Evolutionary conservation across 768 basidiomycete genomes (phyloP), one percentile per base, ranked within the genome.

Genomic region (Lentinula sp.): DNA sequence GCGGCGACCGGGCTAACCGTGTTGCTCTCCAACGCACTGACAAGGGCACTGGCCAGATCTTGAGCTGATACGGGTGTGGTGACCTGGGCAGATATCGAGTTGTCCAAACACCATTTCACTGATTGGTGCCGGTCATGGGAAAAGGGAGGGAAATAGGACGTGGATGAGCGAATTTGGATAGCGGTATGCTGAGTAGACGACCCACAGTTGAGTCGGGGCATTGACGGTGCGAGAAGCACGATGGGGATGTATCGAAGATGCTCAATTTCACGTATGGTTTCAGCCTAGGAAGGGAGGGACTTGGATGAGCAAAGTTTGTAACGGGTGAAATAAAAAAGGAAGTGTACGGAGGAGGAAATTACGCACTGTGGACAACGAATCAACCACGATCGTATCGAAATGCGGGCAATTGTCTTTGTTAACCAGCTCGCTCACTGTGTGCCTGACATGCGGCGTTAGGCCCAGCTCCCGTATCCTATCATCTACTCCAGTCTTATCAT

Each of bases 61-160:
- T 93, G 90, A 1, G 89, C 82, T 10, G 86, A 85, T 37, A 93
- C 87, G 6, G 96, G 96, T 1, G 93, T 93, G 1, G 94, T 97
- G 66, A 96, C 87, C 69, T 97, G 94, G 15, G 95, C 91, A 63
- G 89, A 91, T 69, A 99, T 96, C 64, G 94, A 94, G 74, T 96
- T 95, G 74, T 97, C 95, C 57, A 96, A 76, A 71, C 95, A 97
- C 88, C 93, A 95, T 83, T 96, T 96, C 68, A 97, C 93, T 87
- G 73, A 4, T 60, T 63, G 43, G 12, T 46, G 53, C 60, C 16
- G 61, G 54, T 33, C 63, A 65, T 56, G 51, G 61, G 54, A 61
- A 63, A 63, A 42, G 41, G 56, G 33, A 42, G 43, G 33, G 50
- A 46, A 32, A 61, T 28, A 52, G 48, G 48, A 51, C 16, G 59